These are phyloP conservation scores for Cnidoscolus chayamansa DNA, from an alignment of 441 rosid species.

Conservation along the genomic window DNA sequence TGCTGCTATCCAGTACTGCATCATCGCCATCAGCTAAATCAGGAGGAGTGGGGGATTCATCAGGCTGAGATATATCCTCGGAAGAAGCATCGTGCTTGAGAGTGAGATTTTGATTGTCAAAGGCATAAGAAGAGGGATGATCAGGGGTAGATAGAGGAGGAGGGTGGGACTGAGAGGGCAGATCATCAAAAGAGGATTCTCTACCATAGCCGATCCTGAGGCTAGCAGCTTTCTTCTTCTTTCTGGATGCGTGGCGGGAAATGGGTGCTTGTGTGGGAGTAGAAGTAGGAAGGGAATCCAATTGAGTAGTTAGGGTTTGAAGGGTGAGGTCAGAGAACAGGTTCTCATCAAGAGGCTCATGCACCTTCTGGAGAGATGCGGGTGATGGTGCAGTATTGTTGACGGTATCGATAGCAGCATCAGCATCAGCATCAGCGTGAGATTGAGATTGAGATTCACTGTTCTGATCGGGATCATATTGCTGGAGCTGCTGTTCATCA, in stretches of 20 bases:
- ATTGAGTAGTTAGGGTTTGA: constrained; percentile 13
- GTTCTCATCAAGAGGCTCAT: constrained; percentile 67
- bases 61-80: not conserved
- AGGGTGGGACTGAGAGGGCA: not conserved
- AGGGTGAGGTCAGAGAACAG: constrained; percentile 74
- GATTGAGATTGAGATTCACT: too few species aligned
- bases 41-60: not conserved
- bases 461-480: not conserved
- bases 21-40: not conserved
- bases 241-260: constrained; percentile 55
- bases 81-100: not conserved
- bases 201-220: constrained; percentile 72
- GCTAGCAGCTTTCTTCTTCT: constrained; percentile 72
- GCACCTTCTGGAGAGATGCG: not conserved
- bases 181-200: constrained; percentile 20
- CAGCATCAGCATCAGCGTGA: constrained; percentile 16
- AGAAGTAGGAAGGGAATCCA: constrained; percentile 22
- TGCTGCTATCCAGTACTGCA: constrained; percentile 13
- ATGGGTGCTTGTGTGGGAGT: constrained; percentile 6
- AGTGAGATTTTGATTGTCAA: not conserved
- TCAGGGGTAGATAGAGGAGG: not conserved
- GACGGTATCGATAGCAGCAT: constrained; percentile 2
- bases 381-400: not conserved
- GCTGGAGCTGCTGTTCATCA: constrained; percentile 6
- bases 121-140: not conserved